phyloP scores from a whole-genome alignment of 164 flowering plant genomes.

The Nelumbo lutea region DNA sequence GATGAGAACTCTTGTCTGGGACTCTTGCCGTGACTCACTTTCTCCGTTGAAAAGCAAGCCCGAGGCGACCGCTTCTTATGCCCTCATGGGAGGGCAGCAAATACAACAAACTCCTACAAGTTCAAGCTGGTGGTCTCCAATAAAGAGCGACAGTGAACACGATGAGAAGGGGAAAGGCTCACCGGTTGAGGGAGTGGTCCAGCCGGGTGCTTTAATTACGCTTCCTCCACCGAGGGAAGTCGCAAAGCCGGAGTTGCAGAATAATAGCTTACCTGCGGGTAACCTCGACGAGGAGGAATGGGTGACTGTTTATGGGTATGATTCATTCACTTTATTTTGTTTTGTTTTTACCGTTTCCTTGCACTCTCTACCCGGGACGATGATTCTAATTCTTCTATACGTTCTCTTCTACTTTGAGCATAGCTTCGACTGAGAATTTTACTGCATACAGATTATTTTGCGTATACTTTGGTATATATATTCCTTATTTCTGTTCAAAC shows the following conservation, averaged over 20 bases:
- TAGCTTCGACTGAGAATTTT: neutral
- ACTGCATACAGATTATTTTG: too few relatives aligned
- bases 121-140: constrained; percentile 82
- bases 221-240: constrained; percentile 92
- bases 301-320: constrained; percentile 96
- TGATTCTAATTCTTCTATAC: too few relatives aligned
- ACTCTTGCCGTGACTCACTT: constrained; percentile 37
- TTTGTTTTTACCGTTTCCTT: neutral
- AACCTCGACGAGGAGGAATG: constrained; percentile 79
- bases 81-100: constrained; percentile 34
- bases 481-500: too few relatives aligned
- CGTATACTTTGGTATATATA: too few relatives aligned
- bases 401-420: too few relatives aligned
- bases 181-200: constrained; percentile 88
- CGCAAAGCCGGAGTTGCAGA: constrained; percentile 85
- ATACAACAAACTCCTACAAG: constrained; percentile 47
- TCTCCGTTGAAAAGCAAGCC: constrained; percentile 55
- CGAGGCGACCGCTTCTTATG: constrained; percentile 57
- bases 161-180: constrained; percentile 74
- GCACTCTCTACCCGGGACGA: too few relatives aligned
- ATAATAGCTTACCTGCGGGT: constrained; percentile 49
- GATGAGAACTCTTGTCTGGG: constrained; percentile 37
- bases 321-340: neutral
- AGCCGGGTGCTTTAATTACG: constrained; percentile 70
- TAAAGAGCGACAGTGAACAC: constrained; percentile 44